Evolutionary conservation across 2,329 filamentous ascomycete species (phyloP).

Genomic region (Claviceps quebecensis): DNA sequence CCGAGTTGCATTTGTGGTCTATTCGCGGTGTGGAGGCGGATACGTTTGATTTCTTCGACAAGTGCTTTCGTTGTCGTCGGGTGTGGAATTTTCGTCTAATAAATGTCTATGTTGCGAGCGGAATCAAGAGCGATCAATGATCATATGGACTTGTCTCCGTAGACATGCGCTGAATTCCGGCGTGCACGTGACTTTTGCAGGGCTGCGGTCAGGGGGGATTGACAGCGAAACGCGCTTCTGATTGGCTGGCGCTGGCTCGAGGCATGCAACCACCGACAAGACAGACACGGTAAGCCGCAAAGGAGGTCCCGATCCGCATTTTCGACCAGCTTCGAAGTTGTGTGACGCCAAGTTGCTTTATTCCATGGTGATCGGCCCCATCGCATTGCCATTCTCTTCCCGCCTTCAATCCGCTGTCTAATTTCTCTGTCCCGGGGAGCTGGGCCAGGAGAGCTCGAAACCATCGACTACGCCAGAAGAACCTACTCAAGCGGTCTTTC

Average conservation of each 20-base stretch:
- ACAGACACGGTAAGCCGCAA: not conserved
- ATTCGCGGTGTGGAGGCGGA: no score
- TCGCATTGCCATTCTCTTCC: not conserved
- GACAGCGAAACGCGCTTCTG: not conserved
- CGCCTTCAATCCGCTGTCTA: not conserved
- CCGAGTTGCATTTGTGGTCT: not conserved
- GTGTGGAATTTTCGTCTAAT: no score
- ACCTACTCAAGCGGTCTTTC: not conserved
- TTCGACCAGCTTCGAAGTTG: slow-evolving; percentile 31
- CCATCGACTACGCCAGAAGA: not conserved
- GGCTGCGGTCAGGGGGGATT: not conserved
- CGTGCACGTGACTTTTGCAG: slow-evolving; percentile 12
- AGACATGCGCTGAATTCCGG: not conserved
- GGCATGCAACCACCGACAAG: not conserved
- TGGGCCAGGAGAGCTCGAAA: not conserved
- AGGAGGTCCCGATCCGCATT: slow-evolving; percentile 4
- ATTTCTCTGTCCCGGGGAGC: no score
- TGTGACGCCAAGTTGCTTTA: not conserved
- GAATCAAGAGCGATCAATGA: no score
- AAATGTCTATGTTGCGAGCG: not conserved
- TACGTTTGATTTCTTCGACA: no score
- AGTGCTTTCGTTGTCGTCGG: not conserved
- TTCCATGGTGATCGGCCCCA: not conserved
- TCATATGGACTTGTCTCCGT: no score
- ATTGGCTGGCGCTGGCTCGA: not conserved